Evolutionary conservation across 257 asterid species (phyloP), one percentile per base, ranked within the genome.

Genomic region (Echites panduratus): DNA sequence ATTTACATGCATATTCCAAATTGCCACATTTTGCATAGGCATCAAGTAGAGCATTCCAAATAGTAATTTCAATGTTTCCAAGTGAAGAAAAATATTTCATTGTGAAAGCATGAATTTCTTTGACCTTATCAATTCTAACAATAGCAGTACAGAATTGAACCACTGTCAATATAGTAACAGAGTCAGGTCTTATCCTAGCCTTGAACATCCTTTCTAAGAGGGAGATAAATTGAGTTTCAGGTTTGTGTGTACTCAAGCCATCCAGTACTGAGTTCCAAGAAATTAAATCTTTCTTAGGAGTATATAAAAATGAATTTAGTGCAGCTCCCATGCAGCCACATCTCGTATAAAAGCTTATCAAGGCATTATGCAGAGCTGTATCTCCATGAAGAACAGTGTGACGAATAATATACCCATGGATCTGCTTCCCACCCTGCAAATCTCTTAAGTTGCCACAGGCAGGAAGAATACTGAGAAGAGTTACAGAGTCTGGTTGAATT

Each of bases 251-350:
- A 66, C 87, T 84, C 59, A 84, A 80, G 40, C 87, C 89, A 79
- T 92, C 96, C 54, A 92, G 88, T 85, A 92, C 71, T 52, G 97
- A 73, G 66, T 92, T 89, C 97, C 97, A 92, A 7, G 96, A 92
- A 73, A 92, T 86, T 77, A 88, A 58, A 81, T 92, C 96, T 78
- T 73, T 87, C 35, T 66, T 84, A 70, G 79, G 73, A 75, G 84
- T 80, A n/a, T 76, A 82, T 20, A 59, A 73, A 82, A 92, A 89
- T 74, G 87, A 44, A 13, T 2, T 67, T 41, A 72, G 82, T 57
- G 97, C 96, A 70, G 82, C 84, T 77, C 83, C 83, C 57, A 40
- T 73, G 71, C 70, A 59, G 57, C 86, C 79, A 82, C 88, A 88
- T 79, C 82, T 92, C 32, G 96, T 78, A 79, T 92, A 92, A 70